These are phyloP conservation scores for Neurospora sublineolata DNA, from an alignment of 495 filamentous ascomycete species.

Conservation along the genomic window DNA sequence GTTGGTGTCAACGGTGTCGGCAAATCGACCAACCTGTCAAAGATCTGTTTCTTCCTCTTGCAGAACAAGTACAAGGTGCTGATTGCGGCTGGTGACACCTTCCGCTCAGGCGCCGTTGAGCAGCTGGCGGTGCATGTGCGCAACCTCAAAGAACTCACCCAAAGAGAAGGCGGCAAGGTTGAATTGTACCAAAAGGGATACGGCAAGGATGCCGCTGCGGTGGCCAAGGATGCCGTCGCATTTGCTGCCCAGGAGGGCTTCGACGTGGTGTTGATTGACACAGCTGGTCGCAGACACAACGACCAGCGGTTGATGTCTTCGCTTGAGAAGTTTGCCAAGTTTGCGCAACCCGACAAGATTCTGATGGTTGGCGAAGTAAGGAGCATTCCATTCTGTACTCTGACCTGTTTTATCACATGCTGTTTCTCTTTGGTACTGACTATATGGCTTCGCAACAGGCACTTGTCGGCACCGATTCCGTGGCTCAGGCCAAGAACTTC, in stretches of 20 bases:
- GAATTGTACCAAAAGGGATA: constrained; percentile 95
- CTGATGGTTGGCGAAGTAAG: constrained; percentile 89
- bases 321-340: constrained; percentile 91
- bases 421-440: constrained; percentile 7
- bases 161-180: constrained; percentile 69
- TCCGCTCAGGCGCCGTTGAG: constrained; percentile 94
- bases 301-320: constrained; percentile 89
- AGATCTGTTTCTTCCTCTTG: constrained; percentile 92
- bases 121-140: constrained; percentile 89
- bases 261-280: constrained; percentile 94
- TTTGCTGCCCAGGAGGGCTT: constrained; percentile 64
- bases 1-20: constrained; percentile 97
- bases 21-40: constrained; percentile 92
- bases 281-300: constrained; percentile 88
- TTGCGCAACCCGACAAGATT: constrained; percentile 93
- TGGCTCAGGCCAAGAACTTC: constrained; percentile 91
- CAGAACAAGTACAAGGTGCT: constrained; percentile 96
- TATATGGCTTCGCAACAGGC: constrained; percentile 35
- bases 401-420: neutral
- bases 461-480: constrained; percentile 85
- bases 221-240: constrained; percentile 83
- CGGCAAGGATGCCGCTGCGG: constrained; percentile 90
- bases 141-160: constrained; percentile 75
- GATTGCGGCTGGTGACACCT: constrained; percentile 92
- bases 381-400: neutral